These are phyloP conservation scores for Coniochaeta hoffmannii DNA, from an alignment of 2,329 filamentous ascomycete species.

Conservation along the genomic window DNA sequence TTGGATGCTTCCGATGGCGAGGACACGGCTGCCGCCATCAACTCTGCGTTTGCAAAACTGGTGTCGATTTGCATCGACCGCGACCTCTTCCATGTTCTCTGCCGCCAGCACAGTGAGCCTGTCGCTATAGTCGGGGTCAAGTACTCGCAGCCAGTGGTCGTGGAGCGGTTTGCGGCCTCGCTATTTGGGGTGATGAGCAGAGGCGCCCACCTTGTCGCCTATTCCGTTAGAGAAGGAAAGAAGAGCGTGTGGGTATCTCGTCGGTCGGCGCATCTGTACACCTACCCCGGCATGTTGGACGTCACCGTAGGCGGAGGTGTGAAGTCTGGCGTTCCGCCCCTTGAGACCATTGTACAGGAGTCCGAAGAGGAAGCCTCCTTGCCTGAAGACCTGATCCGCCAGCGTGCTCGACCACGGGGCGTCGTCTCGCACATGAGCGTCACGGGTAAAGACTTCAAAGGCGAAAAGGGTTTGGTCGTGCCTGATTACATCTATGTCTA, in stretches of 20 bases:
- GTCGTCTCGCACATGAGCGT: conserved; percentile 62
- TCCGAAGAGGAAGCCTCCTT: conserved; percentile 64
- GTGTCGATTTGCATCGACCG: background rate
- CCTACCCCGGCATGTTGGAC: conserved; percentile 64
- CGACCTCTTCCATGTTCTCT: background rate
- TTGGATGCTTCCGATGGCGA: conserved; percentile 18
- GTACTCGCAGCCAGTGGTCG: conserved; percentile 5
- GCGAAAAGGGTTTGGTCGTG: conserved; percentile 53
- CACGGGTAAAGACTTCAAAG: conserved; percentile 53
- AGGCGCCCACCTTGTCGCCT: conserved; percentile 57
- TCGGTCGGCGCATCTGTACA: conserved; percentile 55
- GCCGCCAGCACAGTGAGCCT: background rate
- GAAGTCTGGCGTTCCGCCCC: conserved; percentile 51
- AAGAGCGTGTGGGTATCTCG: conserved; percentile 63
- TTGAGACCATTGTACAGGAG: conserved; percentile 61
- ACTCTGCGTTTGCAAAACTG: background rate
- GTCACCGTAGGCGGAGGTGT: conserved; percentile 70
- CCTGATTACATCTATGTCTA: conserved; percentile 66
- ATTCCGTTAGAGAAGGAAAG: conserved; percentile 31
- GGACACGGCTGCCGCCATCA: conserved; percentile 6
- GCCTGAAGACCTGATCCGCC: conserved; percentile 49
- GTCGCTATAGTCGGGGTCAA: background rate
- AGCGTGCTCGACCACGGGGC: conserved; percentile 44
- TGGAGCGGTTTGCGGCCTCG: conserved; percentile 37
- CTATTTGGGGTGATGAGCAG: conserved; percentile 57